Percentiles rank a stretch among this genome's conserved stretches.
These are phyloP conservation scores for Pythium insidiosum DNA, from an alignment of 352 stramenopile species.

Conservation along the genomic window DNA sequence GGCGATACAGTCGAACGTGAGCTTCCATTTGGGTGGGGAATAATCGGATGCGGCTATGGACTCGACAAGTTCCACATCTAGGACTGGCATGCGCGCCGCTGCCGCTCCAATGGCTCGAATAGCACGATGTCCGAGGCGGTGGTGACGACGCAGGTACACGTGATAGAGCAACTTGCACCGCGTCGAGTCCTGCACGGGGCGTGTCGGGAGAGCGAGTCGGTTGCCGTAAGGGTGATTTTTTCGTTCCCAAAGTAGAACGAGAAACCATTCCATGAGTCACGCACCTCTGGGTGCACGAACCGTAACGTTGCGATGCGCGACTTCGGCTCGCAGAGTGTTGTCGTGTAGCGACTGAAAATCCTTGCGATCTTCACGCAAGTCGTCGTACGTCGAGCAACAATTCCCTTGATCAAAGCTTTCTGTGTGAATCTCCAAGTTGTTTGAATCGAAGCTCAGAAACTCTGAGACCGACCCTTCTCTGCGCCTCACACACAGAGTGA, in stretches of 20 bases:
- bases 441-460: too few relatives aligned
- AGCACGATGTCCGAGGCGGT: neutral
- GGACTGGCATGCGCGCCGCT: neutral
- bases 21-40: neutral
- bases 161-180: neutral
- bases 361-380: too few relatives aligned
- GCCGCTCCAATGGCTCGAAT: neutral
- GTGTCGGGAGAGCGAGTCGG: neutral
- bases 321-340: neutral
- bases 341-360: too few relatives aligned
- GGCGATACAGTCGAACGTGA: neutral
- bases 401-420: too few relatives aligned
- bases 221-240: neutral
- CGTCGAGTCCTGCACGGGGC: neutral
- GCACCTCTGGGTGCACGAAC: neutral
- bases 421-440: too few relatives aligned
- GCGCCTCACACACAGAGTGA: too few relatives aligned
- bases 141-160: neutral
- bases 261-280: neutral
- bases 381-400: too few relatives aligned
- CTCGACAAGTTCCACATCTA: neutral
- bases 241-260: neutral
- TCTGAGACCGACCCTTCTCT: too few relatives aligned
- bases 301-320: neutral
- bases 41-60: neutral